These are phyloP conservation scores for Acephala macrosclerotiorum DNA, from an alignment of 2,329 filamentous ascomycete genomes.

Conservation along the genomic window DNA sequence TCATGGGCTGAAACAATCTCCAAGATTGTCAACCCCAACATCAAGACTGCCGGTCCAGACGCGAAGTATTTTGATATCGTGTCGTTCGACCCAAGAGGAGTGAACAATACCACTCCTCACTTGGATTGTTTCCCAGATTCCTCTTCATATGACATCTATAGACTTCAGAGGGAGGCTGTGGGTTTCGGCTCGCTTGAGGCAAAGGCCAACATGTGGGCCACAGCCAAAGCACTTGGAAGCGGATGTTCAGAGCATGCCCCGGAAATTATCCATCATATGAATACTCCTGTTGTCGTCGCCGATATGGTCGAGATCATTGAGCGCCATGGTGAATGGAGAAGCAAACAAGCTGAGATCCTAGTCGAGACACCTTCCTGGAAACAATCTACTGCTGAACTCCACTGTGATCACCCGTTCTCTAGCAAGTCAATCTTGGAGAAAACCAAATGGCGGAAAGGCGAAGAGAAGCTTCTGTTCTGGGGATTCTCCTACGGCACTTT, in stretches of 20 bases:
- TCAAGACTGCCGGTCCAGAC: neutral
- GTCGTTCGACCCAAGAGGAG: conserved; percentile 50
- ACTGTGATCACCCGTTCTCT: conserved; percentile 11
- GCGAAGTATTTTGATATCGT: conserved; percentile 47
- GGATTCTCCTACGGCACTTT: conserved; percentile 56
- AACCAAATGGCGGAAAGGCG: conserved; percentile 30
- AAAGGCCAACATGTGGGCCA: conserved; percentile 8
- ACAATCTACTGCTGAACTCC: conserved; percentile 8
- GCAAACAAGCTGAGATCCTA: conserved; percentile 12
- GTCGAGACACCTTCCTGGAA: neutral
- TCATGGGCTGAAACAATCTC: conserved; percentile 38
- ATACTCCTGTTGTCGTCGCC: conserved; percentile 10
- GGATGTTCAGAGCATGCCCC: conserved; percentile 9
- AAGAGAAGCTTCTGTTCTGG: conserved; percentile 52
- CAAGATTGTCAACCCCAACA: conserved; percentile 40
- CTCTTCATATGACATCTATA: conserved; percentile 7
- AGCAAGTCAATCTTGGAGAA: conserved; percentile 16
- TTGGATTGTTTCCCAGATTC: conserved; percentile 45
- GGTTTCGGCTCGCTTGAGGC: conserved; percentile 10
- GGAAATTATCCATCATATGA: conserved; percentile 17
- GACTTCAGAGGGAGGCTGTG: conserved; percentile 7
- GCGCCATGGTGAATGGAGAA: conserved; percentile 17
- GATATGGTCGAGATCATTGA: conserved; percentile 22
- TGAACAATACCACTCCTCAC: conserved; percentile 46
- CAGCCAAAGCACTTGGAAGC: conserved; percentile 8